phyloP scores from a whole-genome alignment of 2,329 filamentous ascomycete genomes.

The Geosmithia flava region DNA sequence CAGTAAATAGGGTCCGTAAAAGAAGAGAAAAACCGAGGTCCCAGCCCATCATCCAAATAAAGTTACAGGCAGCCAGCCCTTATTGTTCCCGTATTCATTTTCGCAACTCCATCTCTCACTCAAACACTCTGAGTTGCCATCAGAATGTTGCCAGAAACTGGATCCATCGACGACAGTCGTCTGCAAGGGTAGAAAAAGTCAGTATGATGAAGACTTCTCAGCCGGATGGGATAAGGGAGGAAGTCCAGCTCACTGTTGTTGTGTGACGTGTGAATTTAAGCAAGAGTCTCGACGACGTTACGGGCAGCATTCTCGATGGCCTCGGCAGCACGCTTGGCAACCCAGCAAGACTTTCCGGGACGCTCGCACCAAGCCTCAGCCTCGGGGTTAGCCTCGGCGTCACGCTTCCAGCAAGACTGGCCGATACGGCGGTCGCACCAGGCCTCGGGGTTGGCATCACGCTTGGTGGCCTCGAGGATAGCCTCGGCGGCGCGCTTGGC shows the following conservation, averaged over 20 bases:
- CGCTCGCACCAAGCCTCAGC: slow-evolving; percentile 10
- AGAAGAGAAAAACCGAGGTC: background rate
- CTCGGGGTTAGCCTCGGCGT: slow-evolving; percentile 20
- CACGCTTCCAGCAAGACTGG: too few relatives aligned
- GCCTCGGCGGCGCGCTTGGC: slow-evolving; percentile 24
- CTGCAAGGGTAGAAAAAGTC: background rate
- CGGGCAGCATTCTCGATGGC: slow-evolving; percentile 10
- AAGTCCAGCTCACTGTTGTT: background rate
- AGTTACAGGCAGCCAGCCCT: background rate
- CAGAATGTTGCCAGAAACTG: background rate
- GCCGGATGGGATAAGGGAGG: background rate
- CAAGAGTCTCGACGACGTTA: slow-evolving; percentile 9
- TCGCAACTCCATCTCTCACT: background rate
- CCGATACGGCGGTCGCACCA: too few relatives aligned
- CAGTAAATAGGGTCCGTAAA: background rate
- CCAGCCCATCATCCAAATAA: background rate
- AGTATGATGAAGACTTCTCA: background rate
- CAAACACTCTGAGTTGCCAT: too few relatives aligned
- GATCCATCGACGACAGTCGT: background rate
- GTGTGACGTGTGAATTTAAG: background rate
- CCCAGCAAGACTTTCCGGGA: slow-evolving; percentile 11
- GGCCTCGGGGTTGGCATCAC: slow-evolving; percentile 12
- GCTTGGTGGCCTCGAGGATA: slow-evolving; percentile 19
- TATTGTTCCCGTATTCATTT: background rate
- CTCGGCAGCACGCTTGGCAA: slow-evolving; percentile 19